phyloP scores from a whole-genome alignment of 805 yeast species.

The Millerago galiae region DNA sequence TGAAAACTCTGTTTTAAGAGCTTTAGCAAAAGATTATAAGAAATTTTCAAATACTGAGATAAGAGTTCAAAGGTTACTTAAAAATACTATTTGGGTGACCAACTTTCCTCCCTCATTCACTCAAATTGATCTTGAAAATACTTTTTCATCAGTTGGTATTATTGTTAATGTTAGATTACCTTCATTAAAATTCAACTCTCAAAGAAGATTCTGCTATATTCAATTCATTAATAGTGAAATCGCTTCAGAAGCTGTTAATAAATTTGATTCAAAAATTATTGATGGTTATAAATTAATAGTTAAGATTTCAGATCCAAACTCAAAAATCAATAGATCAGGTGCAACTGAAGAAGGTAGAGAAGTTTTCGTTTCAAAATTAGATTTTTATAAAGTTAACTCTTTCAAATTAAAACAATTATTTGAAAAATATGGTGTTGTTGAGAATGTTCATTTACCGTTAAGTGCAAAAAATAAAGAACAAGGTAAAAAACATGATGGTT shows the following conservation, averaged over 20 bases:
- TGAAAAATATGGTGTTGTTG: slow-evolving; percentile 45
- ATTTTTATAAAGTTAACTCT: slow-evolving; percentile 37
- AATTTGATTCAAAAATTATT: slow-evolving; percentile 33
- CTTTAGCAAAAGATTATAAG: slow-evolving; percentile 55
- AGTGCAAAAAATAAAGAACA: slow-evolving; percentile 18
- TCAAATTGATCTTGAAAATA: slow-evolving; percentile 29
- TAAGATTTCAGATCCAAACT: slow-evolving; percentile 54
- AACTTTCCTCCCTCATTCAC: slow-evolving; percentile 59
- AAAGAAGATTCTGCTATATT: slow-evolving; percentile 68
- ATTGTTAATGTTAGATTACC: slow-evolving; percentile 58
- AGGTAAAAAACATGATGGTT: slow-evolving; percentile 45
- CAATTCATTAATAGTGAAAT: slow-evolving; percentile 42
- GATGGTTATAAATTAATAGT: slow-evolving; percentile 43
- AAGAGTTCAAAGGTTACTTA: slow-evolving; percentile 36
- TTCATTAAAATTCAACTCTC: slow-evolving; percentile 44
- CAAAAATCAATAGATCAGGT: slow-evolving; percentile 35
- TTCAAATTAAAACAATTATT: slow-evolving; percentile 36
- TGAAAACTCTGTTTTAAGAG: slow-evolving; percentile 44
- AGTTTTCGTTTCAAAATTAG: slow-evolving; percentile 46
- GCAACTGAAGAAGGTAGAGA: slow-evolving; percentile 51
- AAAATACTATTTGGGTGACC: slow-evolving; percentile 62
- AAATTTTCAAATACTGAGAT: slow-evolving; percentile 36
- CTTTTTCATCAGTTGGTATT: slow-evolving; percentile 37
- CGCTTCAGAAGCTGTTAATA: slow-evolving; percentile 38
- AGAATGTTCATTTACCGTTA: slow-evolving; percentile 44